phyloP scores from a whole-genome alignment of 2,329 filamentous ascomycete species.

The Magnaporthiopsis rhizophila region DNA sequence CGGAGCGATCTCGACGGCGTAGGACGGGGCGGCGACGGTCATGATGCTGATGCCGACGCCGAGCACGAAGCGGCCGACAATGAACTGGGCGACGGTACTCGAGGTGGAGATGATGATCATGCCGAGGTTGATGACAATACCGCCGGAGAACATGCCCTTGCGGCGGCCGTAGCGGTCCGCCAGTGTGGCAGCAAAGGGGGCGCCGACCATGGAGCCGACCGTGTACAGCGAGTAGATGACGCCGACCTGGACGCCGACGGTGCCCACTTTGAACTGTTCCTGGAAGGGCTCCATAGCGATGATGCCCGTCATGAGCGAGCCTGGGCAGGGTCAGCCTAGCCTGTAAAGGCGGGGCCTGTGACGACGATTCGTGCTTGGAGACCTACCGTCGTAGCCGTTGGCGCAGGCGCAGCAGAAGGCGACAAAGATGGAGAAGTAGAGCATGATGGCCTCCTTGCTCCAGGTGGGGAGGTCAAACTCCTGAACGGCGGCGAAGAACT shows the following conservation, averaged over 20 bases:
- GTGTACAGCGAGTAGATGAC: slow-evolving; percentile 39
- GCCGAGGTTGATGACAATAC: slow-evolving; percentile 35
- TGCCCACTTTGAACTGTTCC: slow-evolving; percentile 28
- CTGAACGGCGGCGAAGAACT: slow-evolving; percentile 37
- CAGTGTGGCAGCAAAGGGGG: slow-evolving; percentile 56
- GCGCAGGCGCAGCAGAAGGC: slow-evolving; percentile 38
- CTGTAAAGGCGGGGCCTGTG: neutral
- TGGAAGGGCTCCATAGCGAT: slow-evolving; percentile 36
- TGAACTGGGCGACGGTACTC: slow-evolving; percentile 28
- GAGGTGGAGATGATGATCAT: slow-evolving; percentile 33
- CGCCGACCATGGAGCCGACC: slow-evolving; percentile 86
- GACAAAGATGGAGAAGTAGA: slow-evolving; percentile 37
- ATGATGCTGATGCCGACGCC: slow-evolving; percentile 38
- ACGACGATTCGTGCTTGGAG: neutral
- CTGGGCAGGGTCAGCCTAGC: neutral
- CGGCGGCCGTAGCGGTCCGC: slow-evolving; percentile 36
- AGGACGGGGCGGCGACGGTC: slow-evolving; percentile 40
- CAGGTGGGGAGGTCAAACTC: slow-evolving; percentile 34
- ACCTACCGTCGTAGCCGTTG: slow-evolving; percentile 35
- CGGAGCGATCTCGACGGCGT: slow-evolving; percentile 38
- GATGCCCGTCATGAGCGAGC: slow-evolving; percentile 36
- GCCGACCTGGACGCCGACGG: slow-evolving; percentile 29
- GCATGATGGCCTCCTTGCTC: slow-evolving; percentile 31
- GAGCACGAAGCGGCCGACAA: slow-evolving; percentile 38
- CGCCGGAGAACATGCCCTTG: slow-evolving; percentile 36